phyloP scores from a whole-genome alignment of 768 basidiomycete genomes.

The Boletus rubescentipes region DNA sequence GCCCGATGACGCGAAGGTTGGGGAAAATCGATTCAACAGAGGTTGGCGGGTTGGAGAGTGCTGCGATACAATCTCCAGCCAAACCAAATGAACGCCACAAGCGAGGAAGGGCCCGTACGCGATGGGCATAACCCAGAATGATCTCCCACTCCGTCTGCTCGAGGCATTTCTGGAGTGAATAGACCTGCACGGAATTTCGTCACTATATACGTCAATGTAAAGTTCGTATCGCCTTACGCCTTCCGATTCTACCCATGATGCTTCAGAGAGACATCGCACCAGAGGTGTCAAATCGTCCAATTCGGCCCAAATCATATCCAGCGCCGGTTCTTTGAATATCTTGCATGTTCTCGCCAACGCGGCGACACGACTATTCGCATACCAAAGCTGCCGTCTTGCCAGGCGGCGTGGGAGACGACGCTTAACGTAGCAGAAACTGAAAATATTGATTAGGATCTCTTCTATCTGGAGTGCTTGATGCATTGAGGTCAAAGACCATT shows the following conservation, averaged over 20 bases:
- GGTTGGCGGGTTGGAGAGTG: too few species aligned
- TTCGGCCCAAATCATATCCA: too few species aligned
- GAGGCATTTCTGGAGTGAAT: background rate
- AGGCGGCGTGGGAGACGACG: background rate
- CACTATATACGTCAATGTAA: background rate
- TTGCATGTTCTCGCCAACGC: slow-evolving; percentile 10
- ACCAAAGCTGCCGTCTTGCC: background rate
- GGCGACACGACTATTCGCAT: background rate
- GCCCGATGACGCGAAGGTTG: slow-evolving; percentile 2
- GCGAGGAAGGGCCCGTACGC: slow-evolving; percentile 4
- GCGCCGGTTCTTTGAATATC: slow-evolving; percentile 13
- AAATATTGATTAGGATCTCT: slow-evolving; percentile 13
- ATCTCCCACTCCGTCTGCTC: slow-evolving; percentile 4
- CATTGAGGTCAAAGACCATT: too few species aligned
- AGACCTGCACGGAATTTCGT: background rate
- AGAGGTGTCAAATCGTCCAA: too few species aligned
- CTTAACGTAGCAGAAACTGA: background rate
- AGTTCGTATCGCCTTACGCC: slow-evolving; percentile 2
- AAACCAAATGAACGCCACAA: background rate
- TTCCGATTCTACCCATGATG: too few species aligned
- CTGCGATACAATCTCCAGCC: background rate
- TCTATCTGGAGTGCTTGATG: slow-evolving; percentile 7
- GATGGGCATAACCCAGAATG: too few species aligned
- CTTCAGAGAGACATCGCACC: too few species aligned
- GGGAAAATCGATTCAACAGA: slow-evolving; percentile 3